Conservation (phyloP, 208 protist genomes). For the Leishmania turanica region DNA sequence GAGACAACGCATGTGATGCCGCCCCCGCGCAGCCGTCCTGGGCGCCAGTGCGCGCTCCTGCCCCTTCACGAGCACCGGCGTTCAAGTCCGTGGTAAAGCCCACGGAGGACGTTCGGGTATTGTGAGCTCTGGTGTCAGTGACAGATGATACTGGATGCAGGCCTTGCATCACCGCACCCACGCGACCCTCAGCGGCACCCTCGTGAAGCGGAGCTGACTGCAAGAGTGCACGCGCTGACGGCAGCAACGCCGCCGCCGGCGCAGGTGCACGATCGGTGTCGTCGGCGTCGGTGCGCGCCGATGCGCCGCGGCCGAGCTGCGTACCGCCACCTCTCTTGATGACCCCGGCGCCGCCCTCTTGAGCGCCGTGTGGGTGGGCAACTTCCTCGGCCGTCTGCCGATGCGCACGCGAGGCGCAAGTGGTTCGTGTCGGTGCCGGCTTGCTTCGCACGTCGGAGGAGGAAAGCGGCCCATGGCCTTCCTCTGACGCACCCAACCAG, state of each 20-base stretch:
- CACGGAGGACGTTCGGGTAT: background rate
- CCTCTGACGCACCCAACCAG: background rate
- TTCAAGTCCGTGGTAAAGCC: background rate
- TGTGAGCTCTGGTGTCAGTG: background rate
- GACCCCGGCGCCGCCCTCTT: background rate
- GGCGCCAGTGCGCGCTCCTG: background rate
- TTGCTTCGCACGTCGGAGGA: background rate
- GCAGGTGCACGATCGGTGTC: background rate
- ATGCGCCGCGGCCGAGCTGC: constrained; percentile 29
- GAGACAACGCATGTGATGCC: background rate
- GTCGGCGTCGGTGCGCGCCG: constrained; percentile 21
- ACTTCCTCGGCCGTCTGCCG: background rate
- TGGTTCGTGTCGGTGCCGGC: background rate
- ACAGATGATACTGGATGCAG: background rate
- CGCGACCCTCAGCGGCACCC: too few species aligned
- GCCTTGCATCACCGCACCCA: background rate
- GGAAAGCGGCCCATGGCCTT: background rate
- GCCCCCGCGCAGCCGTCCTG: background rate
- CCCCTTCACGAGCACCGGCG: background rate
- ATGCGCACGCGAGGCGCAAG: background rate
- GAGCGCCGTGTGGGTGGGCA: background rate
- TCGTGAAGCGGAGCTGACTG: background rate
- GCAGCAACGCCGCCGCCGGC: background rate
- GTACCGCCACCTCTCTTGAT: constrained; percentile 12
- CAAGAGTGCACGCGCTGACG: background rate